A percentile compares a stretch with the other conserved stretches of the same genome.
Conservation (phyloP, 108 stramenopile genomes). For the Skeletonema costatum region DNA sequence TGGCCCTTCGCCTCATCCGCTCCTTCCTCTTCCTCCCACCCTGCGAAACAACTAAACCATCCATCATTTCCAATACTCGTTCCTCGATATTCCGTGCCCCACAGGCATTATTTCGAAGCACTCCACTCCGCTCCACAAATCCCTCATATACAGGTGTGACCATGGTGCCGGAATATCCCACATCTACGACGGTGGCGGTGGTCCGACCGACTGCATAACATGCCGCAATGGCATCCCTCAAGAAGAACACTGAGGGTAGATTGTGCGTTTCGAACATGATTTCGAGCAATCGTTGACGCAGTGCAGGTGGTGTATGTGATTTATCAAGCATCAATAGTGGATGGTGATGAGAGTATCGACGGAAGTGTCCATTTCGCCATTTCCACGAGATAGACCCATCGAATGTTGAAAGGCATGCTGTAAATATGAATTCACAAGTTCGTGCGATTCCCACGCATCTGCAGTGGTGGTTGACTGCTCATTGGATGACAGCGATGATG, state of each 20-base stretch:
- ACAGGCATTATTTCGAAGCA: conserved; percentile 59
- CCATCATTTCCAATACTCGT: conserved; percentile 64
- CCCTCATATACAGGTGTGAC: conserved; percentile 89
- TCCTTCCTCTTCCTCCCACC: conserved; percentile 41
- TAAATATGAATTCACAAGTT: conserved; percentile 35
- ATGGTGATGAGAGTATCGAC: conserved; percentile 31
- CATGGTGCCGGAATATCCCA: conserved; percentile 73
- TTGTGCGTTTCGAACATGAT: conserved; percentile 70
- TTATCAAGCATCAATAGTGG: conserved; percentile 77
- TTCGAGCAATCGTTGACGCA: conserved; percentile 79
- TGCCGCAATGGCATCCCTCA: conserved; percentile 76
- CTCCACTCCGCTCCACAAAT: conserved; percentile 79
- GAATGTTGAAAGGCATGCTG: conserved; percentile 27
- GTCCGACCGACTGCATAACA: conserved; percentile 89
- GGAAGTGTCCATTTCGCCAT: background rate
- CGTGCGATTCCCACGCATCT: conserved; percentile 46
- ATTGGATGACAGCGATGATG: conserved; percentile 29
- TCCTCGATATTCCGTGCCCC: conserved; percentile 65
- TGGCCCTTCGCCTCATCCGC: conserved; percentile 39
- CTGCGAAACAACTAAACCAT: conserved; percentile 54
- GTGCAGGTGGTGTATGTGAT: conserved; percentile 79
- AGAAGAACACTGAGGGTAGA: conserved; percentile 91
- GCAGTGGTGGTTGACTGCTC: background rate
- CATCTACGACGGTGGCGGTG: conserved; percentile 82
- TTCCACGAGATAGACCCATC: conserved; percentile 14